phyloP scores from a whole-genome alignment of 768 basidiomycete species.

The Leccinum imitatum region DNA sequence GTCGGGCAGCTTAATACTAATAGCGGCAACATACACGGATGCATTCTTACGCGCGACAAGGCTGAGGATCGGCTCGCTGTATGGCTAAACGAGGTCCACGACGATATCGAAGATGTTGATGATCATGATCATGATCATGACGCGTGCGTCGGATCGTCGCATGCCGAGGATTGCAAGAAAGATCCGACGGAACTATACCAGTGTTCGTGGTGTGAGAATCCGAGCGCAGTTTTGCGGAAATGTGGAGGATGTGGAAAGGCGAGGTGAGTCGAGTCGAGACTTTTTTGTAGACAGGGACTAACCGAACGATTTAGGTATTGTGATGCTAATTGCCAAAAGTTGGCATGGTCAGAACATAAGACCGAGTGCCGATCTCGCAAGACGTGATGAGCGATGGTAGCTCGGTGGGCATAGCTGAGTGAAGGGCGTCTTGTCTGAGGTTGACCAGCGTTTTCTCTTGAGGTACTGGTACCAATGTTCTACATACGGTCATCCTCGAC shows the following conservation, averaged over 20 bases:
- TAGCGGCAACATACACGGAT: slow-evolving; percentile 20
- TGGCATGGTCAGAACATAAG: slow-evolving; percentile 18
- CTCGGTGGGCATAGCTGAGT: not conserved
- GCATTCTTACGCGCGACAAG: slow-evolving; percentile 34
- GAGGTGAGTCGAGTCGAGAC: slow-evolving; percentile 28
- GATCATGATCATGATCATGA: not conserved
- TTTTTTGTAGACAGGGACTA: not conserved
- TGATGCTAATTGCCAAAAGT: slow-evolving; percentile 17
- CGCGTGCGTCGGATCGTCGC: not conserved
- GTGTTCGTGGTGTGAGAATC: slow-evolving; percentile 65
- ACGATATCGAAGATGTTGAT: slow-evolving; percentile 24
- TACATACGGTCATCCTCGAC: not conserved
- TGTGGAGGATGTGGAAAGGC: slow-evolving; percentile 45
- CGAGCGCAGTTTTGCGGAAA: slow-evolving; percentile 55
- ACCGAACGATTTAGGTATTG: slow-evolving; percentile 11
- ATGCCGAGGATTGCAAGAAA: slow-evolving; percentile 8
- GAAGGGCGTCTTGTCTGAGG: not conserved
- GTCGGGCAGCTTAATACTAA: slow-evolving; percentile 35
- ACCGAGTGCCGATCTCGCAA: slow-evolving; percentile 2
- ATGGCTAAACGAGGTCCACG: slow-evolving; percentile 49
- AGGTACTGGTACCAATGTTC: not conserved
- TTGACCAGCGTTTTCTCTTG: not conserved
- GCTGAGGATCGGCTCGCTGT: slow-evolving; percentile 54
- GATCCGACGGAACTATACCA: slow-evolving; percentile 48
- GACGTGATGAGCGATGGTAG: not conserved